Evolutionary conservation across 2,329 filamentous ascomycete genomes (phyloP).

Genomic region (Aureobasidium musti): DNA sequence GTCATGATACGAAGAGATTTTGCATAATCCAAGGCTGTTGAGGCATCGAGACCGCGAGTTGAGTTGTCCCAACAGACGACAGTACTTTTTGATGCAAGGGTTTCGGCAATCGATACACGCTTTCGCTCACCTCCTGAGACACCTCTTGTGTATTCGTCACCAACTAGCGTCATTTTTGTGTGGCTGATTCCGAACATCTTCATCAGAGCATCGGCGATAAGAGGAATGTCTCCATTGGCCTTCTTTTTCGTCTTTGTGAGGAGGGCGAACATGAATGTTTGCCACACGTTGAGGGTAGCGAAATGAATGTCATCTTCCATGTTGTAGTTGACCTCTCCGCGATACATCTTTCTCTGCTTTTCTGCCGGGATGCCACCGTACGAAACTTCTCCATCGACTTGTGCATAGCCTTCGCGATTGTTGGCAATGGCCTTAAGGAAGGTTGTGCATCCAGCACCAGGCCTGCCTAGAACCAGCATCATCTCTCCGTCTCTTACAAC

Average conservation of each 20-base stretch:
- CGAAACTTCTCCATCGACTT: constrained; percentile 67
- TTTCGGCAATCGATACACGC: constrained; percentile 77
- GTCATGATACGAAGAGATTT: constrained; percentile 79
- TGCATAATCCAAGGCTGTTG: constrained; percentile 75
- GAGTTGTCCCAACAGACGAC: constrained; percentile 80
- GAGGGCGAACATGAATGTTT: constrained; percentile 73
- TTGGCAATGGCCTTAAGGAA: constrained; percentile 77
- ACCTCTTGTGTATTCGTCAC: constrained; percentile 71
- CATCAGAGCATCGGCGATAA: constrained; percentile 69
- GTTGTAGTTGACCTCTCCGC: constrained; percentile 77
- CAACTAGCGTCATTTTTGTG: constrained; percentile 72
- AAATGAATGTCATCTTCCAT: constrained; percentile 76
- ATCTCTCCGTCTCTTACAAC: constrained; percentile 66
- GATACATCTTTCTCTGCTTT: constrained; percentile 67
- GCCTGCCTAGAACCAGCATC: constrained; percentile 71
- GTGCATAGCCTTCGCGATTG: constrained; percentile 64
- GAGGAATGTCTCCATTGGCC: constrained; percentile 62
- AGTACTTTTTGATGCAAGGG: constrained; percentile 69
- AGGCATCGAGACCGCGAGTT: constrained; percentile 76
- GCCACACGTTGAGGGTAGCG: constrained; percentile 72
- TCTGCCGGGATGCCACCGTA: constrained; percentile 71
- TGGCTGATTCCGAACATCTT: constrained; percentile 79
- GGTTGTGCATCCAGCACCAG: constrained; percentile 73
- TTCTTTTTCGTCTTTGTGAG: constrained; percentile 73
- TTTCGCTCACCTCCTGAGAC: constrained; percentile 80